Evolutionary conservation across 768 basidiomycete genomes (phyloP).

Genomic region (Pisolithus microcarpus): DNA sequence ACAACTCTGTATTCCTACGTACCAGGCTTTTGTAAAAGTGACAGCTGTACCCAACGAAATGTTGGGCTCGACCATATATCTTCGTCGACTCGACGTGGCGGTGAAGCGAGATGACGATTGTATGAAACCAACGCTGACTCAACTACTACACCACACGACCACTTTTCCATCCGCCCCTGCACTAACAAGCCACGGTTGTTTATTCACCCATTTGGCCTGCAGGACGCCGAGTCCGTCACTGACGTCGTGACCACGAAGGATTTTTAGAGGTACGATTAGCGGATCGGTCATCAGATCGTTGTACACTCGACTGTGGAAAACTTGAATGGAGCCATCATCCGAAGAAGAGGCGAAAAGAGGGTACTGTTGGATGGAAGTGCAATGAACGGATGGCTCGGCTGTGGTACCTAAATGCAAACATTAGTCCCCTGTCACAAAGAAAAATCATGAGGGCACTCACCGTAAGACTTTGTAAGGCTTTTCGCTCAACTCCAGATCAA

Average conservation of each 20-base stretch:
- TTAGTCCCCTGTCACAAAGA: slow-evolving; percentile 3
- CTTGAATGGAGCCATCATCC: slow-evolving; percentile 93
- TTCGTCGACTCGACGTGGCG: too few species aligned
- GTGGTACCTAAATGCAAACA: slow-evolving; percentile 62
- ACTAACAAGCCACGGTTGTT: slow-evolving; percentile 89
- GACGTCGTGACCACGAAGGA: slow-evolving; percentile 84
- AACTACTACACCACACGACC: slow-evolving; percentile 78
- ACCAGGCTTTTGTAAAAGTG: too few species aligned
- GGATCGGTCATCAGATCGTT: slow-evolving; percentile 96
- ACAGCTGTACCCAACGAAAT: too few species aligned
- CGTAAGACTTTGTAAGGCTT: slow-evolving; percentile 96
- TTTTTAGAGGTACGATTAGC: slow-evolving; percentile 94
- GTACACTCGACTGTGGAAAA: slow-evolving; percentile 95
- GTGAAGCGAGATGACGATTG: slow-evolving; percentile 11
- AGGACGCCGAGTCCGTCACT: slow-evolving; percentile 86
- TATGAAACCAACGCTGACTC: slow-evolving; percentile 11
- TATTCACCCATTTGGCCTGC: slow-evolving; percentile 81
- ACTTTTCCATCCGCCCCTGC: slow-evolving; percentile 89
- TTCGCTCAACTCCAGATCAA: slow-evolving; percentile 92
- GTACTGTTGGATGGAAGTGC: slow-evolving; percentile 88
- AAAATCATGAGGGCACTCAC: slow-evolving; percentile 31
- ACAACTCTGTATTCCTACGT: too few species aligned
- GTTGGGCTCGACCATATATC: too few species aligned
- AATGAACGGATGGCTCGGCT: slow-evolving; percentile 87
- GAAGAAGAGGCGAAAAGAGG: slow-evolving; percentile 95